Percentiles rank a stretch among this genome's conserved stretches.
Evolutionary conservation across 2,329 filamentous ascomycete species (phyloP).

Genomic region (Juglanconis sp.): DNA sequence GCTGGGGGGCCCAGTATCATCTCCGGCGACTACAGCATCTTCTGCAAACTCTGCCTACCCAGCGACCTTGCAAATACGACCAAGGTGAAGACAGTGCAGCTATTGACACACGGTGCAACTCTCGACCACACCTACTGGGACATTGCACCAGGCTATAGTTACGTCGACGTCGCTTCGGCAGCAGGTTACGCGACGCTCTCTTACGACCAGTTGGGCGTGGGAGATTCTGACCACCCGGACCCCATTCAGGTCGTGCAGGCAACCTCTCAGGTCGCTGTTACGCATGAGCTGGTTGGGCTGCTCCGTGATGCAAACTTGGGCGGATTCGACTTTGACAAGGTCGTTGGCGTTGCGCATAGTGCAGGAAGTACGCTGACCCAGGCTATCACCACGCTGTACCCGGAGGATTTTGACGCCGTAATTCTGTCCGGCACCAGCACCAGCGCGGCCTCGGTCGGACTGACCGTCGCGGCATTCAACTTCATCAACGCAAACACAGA

Average conservation of each 20-base stretch:
- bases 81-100: conserved; percentile 29
- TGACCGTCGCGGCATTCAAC: not conserved
- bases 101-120: conserved; percentile 38
- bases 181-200: conserved; percentile 36
- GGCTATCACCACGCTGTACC: conserved; percentile 30
- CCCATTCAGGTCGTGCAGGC: conserved; percentile 35
- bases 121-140: conserved; percentile 37
- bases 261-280: conserved; percentile 33
- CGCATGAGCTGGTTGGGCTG: conserved; percentile 29
- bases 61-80: conserved; percentile 6
- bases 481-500: conserved; percentile 4
- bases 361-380: conserved; percentile 33
- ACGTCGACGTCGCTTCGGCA: conserved; percentile 36
- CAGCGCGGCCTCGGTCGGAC: not conserved
- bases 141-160: conserved; percentile 35
- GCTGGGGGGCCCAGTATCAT: conserved; percentile 20
- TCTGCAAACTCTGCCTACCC: conserved; percentile 22
- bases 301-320: conserved; percentile 22
- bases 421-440: conserved; percentile 23
- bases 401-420: conserved; percentile 31
- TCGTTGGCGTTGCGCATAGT: conserved; percentile 38
- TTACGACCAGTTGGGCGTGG: conserved; percentile 40
- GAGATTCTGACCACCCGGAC: conserved; percentile 34
- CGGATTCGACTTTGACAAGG: conserved; percentile 27
- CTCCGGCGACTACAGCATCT: conserved; percentile 21